Evolutionary conservation across 1,139 yeast species (phyloP).

Genomic region (Yarrowia galli): DNA sequence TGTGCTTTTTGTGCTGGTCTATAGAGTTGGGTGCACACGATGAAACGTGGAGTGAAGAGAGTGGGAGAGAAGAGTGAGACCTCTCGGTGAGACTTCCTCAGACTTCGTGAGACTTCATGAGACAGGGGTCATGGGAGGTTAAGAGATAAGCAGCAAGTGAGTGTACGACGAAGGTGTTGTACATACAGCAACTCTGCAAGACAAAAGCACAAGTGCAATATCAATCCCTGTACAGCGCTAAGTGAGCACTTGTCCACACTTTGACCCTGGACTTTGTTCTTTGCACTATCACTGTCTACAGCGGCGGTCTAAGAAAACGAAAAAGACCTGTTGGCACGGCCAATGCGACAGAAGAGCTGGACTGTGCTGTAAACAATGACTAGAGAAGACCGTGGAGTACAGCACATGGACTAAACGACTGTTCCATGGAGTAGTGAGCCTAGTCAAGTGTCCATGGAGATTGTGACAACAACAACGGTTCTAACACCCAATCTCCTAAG

Average conservation of each 20-base stretch:
- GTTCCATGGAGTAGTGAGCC: too few relatives aligned
- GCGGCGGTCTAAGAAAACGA: not conserved
- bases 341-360: conserved; percentile 1
- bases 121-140: conserved; percentile 17
- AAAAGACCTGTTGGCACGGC: not conserved
- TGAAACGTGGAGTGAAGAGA: conserved; percentile 15
- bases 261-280: too few relatives aligned
- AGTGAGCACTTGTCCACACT: not conserved
- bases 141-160: not conserved
- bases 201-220: too few relatives aligned
- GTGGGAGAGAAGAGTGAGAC: not conserved
- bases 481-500: too few relatives aligned
- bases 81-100: too few relatives aligned
- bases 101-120: not conserved
- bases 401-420: too few relatives aligned
- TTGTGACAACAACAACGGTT: too few relatives aligned
- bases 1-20: not conserved
- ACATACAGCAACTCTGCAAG: too few relatives aligned
- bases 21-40: conserved; percentile 14
- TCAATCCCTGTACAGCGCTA: not conserved
- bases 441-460: too few relatives aligned
- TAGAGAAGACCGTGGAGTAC: too few relatives aligned
- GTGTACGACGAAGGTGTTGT: not conserved
- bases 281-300: not conserved
- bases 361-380: too few relatives aligned